Conservation (phyloP, 2,329 filamentous ascomycete genomes). For the Calonectria henricotiae region DNA sequence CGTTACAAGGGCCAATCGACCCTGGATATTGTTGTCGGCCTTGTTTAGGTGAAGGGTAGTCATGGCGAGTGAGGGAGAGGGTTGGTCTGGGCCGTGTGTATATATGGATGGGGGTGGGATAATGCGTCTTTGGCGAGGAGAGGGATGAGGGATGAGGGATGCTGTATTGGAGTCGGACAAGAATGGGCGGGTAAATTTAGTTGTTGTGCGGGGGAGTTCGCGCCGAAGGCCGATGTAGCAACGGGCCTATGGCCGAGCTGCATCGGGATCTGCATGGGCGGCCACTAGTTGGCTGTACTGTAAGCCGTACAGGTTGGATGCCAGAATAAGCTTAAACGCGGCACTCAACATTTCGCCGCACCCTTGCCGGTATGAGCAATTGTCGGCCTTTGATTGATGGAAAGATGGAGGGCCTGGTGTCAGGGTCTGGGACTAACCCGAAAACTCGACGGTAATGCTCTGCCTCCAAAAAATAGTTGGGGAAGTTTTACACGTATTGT, state of each 20-base stretch:
- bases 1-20: conserved; percentile 56
- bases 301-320: background rate
- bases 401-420: no score
- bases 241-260: conserved; percentile 23
- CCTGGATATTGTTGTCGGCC: conserved; percentile 49
- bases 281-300: conserved; percentile 1
- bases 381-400: background rate
- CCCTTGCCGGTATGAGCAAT: background rate
- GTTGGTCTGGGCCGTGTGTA: background rate
- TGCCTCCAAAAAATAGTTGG: conserved; percentile 1
- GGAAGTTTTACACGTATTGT: background rate
- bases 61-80: conserved; percentile 29
- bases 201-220: conserved; percentile 43
- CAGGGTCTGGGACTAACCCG: background rate
- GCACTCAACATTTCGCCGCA: background rate
- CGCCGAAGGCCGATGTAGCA: conserved; percentile 42
- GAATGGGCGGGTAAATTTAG: background rate
- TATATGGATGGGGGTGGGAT: background rate
- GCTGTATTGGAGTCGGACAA: background rate
- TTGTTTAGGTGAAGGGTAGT: conserved; percentile 45
- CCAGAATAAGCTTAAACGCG: conserved; percentile 12
- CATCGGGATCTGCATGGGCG: background rate
- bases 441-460: background rate
- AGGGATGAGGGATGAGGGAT: background rate
- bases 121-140: background rate